Base-by-base conservation (phyloP, 2,329 filamentous ascomycete genomes). In the Chalaropsis thielavioides region DNA sequence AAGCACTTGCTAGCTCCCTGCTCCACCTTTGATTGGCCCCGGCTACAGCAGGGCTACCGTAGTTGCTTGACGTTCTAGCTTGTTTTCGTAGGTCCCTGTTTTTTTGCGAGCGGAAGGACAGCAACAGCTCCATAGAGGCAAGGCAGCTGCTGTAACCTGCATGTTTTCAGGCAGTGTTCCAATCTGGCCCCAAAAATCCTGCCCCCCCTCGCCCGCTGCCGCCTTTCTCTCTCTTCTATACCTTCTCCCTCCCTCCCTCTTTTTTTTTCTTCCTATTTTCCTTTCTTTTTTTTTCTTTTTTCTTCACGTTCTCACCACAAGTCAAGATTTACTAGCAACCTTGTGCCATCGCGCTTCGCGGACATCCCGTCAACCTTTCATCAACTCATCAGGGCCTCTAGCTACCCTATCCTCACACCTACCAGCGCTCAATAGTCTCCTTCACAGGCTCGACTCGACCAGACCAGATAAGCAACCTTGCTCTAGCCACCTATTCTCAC, bases 301-400 rank as follows among this genome's bases (percentile, higher is more conserved):
- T 71, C 69, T 71, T 72, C 71, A 71, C 65, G 65, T 67, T 64
- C 71, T 69, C 74, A 76, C 76, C 75, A 78, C 76, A 78, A 72
- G 73, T 72, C 71, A 70, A 70, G 68, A 62, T 64, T 64, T 61
- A 62, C 66, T 43, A 67, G 61, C 66, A 66, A 58, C 64, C 68
- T 68, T 68, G 68, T 68, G 68, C 67, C 68, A 68, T 67, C 66
- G 68, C 68, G 66, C 64, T 66, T 67, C 73, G 73, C 73, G 74
- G 75, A 77, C 74, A 75, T 74, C 74, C 73, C 69, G 68, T 69
- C 69, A 71, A 69, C 68, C 68, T 71, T 71, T 72, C 69, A 73
- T 75, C 73, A 72, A 73, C 73, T 77, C 76, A 85, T 88, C 91
- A 91, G 88, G 88, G 88, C 88, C 90, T 88, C 78, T 83, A 91